Conservation (phyloP, 1,284 basidiomycete genomes). For the Sphaerobolus stellatus region DNA sequence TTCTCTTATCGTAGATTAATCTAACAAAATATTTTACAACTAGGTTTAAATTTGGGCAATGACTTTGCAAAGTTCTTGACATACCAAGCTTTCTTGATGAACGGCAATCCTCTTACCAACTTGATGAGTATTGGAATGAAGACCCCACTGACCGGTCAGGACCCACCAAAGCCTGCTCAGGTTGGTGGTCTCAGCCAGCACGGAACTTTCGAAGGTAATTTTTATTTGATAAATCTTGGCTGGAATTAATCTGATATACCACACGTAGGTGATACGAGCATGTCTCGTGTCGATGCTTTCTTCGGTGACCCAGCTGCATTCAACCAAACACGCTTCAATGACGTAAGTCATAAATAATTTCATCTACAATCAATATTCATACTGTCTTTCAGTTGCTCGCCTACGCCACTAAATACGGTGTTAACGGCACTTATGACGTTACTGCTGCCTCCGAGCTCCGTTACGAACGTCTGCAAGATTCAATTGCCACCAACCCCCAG, state of each 20-base stretch:
- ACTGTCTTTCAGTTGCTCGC: background rate
- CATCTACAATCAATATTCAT: background rate
- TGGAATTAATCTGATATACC: background rate
- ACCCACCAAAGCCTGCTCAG: background rate
- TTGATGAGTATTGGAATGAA: background rate
- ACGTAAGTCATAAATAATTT: background rate
- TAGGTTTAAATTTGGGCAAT: background rate
- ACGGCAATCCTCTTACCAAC: constrained; percentile 1
- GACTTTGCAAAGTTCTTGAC: background rate
- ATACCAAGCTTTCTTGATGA: background rate
- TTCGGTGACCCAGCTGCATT: background rate
- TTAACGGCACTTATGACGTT: background rate
- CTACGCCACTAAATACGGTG: background rate
- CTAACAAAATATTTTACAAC: background rate
- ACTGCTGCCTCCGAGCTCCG: background rate
- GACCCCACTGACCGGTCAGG: background rate
- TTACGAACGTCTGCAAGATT: background rate
- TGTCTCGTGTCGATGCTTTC: background rate
- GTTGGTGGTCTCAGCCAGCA: background rate
- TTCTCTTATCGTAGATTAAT: background rate
- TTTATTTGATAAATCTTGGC: background rate
- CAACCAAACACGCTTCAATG: background rate
- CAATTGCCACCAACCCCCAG: too few species aligned
- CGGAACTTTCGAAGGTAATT: background rate
- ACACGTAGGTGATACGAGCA: background rate